A percentile compares a stretch with the other conserved stretches of the same genome.
phyloP scores from a whole-genome alignment of 2,329 filamentous ascomycete species.

The Exophiala viscosa region DNA sequence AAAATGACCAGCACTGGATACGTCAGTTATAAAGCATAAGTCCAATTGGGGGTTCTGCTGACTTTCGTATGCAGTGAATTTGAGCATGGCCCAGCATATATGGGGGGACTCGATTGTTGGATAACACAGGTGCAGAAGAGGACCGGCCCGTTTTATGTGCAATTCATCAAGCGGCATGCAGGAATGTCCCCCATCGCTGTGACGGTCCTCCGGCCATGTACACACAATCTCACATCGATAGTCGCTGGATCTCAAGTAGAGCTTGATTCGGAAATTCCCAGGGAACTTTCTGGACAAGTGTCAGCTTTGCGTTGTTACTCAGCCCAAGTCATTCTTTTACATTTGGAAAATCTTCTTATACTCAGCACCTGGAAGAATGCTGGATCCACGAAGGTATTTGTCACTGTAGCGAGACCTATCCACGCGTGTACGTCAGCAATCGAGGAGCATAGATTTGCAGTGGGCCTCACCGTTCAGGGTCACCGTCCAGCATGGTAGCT shows the following conservation, averaged over 20 bases:
- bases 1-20: slow-evolving; percentile 53
- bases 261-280: slow-evolving; percentile 27
- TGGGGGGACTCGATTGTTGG: slow-evolving; percentile 24
- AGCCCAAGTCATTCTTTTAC: slow-evolving; percentile 1
- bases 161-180: slow-evolving; percentile 51
- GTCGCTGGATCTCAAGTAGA: slow-evolving; percentile 52
- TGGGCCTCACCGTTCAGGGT: slow-evolving; percentile 14
- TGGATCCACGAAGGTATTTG: slow-evolving; percentile 4
- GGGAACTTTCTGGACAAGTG: slow-evolving; percentile 18
- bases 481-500: slow-evolving; percentile 22
- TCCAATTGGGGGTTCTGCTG: slow-evolving; percentile 18
- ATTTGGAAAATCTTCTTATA: slow-evolving; percentile 21
- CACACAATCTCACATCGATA: slow-evolving; percentile 54
- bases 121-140: slow-evolving; percentile 40
- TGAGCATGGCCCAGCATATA: slow-evolving; percentile 51
- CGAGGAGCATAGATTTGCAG: background rate
- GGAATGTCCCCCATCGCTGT: slow-evolving; percentile 42
- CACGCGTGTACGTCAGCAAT: background rate
- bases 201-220: slow-evolving; percentile 41
- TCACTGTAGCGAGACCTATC: slow-evolving; percentile 18
- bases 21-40: background rate
- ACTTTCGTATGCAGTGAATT: slow-evolving; percentile 56
- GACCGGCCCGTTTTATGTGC: slow-evolving; percentile 36
- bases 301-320: background rate
- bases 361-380: slow-evolving; percentile 12